phyloP scores from a whole-genome alignment of 2,329 filamentous ascomycete genomes.

The Tolypocladium tropicale region DNA sequence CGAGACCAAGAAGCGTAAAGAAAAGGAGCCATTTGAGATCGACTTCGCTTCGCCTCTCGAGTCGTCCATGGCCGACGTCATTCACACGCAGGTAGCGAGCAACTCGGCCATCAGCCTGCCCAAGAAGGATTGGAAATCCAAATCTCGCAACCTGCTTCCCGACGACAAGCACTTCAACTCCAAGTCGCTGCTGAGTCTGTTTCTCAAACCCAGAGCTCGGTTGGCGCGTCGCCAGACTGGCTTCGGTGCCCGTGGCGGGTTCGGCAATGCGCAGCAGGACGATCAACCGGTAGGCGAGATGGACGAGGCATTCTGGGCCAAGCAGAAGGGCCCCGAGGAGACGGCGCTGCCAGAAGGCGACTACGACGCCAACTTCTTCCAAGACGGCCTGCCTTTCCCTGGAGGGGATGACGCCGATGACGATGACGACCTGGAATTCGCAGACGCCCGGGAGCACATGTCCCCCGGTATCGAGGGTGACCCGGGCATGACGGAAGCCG shows the following conservation, averaged over 20 bases:
- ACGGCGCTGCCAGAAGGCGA: slow-evolving; percentile 56
- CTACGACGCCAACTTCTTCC: slow-evolving; percentile 97
- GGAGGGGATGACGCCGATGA: slow-evolving; percentile 52
- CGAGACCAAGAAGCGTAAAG: slow-evolving; percentile 62
- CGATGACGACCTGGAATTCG: slow-evolving; percentile 64
- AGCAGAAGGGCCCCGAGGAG: slow-evolving; percentile 54
- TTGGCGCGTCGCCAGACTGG: slow-evolving; percentile 55
- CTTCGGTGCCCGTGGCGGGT: slow-evolving; percentile 33
- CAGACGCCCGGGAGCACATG: slow-evolving; percentile 71
- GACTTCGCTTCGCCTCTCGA: slow-evolving; percentile 75
- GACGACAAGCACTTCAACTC: slow-evolving; percentile 99
- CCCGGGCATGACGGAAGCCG: slow-evolving; percentile 32
- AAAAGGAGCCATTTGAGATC: slow-evolving; percentile 94
- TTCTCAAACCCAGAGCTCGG: slow-evolving; percentile 87
- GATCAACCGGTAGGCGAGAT: slow-evolving; percentile 63
- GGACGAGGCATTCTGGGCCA: slow-evolving; percentile 94
- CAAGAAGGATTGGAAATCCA: slow-evolving; percentile 93
- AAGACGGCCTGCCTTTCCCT: slow-evolving; percentile 65
- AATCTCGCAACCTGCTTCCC: slow-evolving; percentile 82
- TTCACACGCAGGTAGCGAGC: slow-evolving; percentile 73
- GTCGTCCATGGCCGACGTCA: slow-evolving; percentile 56
- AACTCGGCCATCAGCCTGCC: slow-evolving; percentile 76
- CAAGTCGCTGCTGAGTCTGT: slow-evolving; percentile 75
- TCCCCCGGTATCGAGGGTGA: slow-evolving; percentile 51
- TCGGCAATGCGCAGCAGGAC: slow-evolving; percentile 32